Evolutionary conservation across 345 rosid genomes (phyloP), one percentile per base, ranked within the genome.

Genomic region (Triadica sebifera): DNA sequence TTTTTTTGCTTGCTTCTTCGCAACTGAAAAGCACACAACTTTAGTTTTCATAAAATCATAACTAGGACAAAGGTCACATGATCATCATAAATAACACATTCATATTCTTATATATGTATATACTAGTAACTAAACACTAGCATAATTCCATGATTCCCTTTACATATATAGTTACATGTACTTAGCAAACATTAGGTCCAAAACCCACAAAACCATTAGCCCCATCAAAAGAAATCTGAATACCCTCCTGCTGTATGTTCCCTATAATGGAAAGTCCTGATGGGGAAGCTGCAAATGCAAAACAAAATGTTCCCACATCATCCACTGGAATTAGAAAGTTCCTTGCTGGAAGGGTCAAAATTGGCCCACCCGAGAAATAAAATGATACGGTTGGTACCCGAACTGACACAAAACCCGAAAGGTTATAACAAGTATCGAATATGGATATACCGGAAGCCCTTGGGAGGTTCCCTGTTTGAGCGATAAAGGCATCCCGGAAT

Each of bases 231-330:
- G 99, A 93, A 29, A 95, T 88, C 73, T 95, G 98, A 52, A 95
- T 95, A 47, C 99, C 98, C 72, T 93, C 98, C 78, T 95, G 99
- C 72, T 95, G 99, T 57, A 93, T 93, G 82, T 95, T 95, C 65
- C 99, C 99, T 29, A 95, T 84, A 75, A 95, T 95, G 74, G 99
- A 95, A 20, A 93, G 89, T 49, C 88, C 89, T 0, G 94, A 72
- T 15, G 86, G 79, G 0, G 99, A 87, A 38, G 93, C 78, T 6
- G 98, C 96, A 51, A 95, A 95, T 20, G 99, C 97, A 37, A 95
- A 90, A 78, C 99, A 95, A 55, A 91, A 95, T 0, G 97, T 95
- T 8, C 99, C 98, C 62, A 57, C 82, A 37, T 85, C 93, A 12
- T 95, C 96, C 38, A 90, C 98, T 19, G 99, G 98, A 24, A 95